These are phyloP conservation scores for Trichomonas vaginalis DNA, from an alignment of 208 protist genomes.

Conservation along the genomic window DNA sequence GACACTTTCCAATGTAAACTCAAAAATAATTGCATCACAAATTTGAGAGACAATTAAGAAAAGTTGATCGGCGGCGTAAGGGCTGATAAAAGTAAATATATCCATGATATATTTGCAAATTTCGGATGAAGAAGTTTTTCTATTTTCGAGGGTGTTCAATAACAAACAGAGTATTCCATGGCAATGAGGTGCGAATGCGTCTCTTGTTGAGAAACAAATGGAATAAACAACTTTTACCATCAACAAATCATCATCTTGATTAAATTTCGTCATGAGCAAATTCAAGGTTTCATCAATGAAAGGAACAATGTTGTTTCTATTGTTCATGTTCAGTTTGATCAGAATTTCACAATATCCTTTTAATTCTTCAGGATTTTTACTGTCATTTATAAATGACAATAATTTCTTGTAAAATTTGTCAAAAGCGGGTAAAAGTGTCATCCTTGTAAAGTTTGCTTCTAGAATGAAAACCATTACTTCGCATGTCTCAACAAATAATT, in stretches of 20 bases:
- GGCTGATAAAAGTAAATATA: background rate
- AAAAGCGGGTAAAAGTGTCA: background rate
- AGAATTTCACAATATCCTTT: background rate
- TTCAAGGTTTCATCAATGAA: background rate
- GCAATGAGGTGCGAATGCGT: background rate
- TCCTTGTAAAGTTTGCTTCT: background rate
- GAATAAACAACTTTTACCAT: background rate
- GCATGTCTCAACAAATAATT: background rate
- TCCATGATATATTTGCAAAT: background rate
- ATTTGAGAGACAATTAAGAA: background rate
- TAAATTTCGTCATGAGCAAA: background rate
- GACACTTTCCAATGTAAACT: background rate
- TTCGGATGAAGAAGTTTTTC: background rate
- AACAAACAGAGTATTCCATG: background rate
- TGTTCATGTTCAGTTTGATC: background rate
- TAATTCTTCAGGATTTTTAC: background rate
- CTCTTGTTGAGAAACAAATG: background rate
- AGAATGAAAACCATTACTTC: background rate
- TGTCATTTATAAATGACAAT: background rate
- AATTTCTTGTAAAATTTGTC: background rate
- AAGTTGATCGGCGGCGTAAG: background rate
- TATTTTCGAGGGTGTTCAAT: background rate
- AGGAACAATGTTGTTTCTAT: background rate
- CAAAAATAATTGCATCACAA: background rate
- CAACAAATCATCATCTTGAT: background rate